These are phyloP conservation scores for Pyrenochaeta sp. DNA, from an alignment of 2,329 filamentous ascomycete genomes.

Conservation along the genomic window DNA sequence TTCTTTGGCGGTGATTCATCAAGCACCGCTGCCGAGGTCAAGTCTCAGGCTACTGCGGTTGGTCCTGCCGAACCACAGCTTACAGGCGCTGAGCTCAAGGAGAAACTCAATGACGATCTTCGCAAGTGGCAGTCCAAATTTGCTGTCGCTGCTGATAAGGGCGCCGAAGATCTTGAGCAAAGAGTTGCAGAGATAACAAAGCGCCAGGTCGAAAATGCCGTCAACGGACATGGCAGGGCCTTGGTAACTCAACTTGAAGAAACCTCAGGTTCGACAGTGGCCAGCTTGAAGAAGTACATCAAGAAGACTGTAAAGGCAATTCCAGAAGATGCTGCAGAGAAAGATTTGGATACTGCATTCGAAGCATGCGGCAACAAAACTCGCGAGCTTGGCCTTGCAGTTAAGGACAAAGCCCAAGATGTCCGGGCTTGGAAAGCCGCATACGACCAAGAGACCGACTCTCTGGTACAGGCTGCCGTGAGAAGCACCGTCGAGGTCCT, in stretches of 20 bases:
- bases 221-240: slow-evolving; percentile 69
- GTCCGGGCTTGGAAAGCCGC: slow-evolving; percentile 78
- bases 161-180: slow-evolving; percentile 70
- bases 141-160: slow-evolving; percentile 82
- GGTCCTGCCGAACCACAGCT: slow-evolving; percentile 33
- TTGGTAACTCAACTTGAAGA: slow-evolving; percentile 74
- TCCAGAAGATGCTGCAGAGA: slow-evolving; percentile 63
- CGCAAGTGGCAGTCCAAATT: slow-evolving; percentile 89
- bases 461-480: slow-evolving; percentile 74
- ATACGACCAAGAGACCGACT: slow-evolving; percentile 74
- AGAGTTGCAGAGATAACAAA: slow-evolving; percentile 75
- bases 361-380: slow-evolving; percentile 64
- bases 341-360: slow-evolving; percentile 60
- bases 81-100: slow-evolving; percentile 55
- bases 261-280: slow-evolving; percentile 69
- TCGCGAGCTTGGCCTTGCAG: slow-evolving; percentile 71
- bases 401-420: slow-evolving; percentile 79
- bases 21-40: slow-evolving; percentile 22
- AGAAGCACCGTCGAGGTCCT: slow-evolving; percentile 83
- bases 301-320: slow-evolving; percentile 62
- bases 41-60: slow-evolving; percentile 20
- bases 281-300: slow-evolving; percentile 72
- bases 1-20: slow-evolving; percentile 37
- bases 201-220: slow-evolving; percentile 71
- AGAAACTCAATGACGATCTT: slow-evolving; percentile 77